Evolutionary conservation across 345 rosid species (phyloP), one percentile per base, ranked within the genome.

Genomic region (Zanthoxylum bungeanum): DNA sequence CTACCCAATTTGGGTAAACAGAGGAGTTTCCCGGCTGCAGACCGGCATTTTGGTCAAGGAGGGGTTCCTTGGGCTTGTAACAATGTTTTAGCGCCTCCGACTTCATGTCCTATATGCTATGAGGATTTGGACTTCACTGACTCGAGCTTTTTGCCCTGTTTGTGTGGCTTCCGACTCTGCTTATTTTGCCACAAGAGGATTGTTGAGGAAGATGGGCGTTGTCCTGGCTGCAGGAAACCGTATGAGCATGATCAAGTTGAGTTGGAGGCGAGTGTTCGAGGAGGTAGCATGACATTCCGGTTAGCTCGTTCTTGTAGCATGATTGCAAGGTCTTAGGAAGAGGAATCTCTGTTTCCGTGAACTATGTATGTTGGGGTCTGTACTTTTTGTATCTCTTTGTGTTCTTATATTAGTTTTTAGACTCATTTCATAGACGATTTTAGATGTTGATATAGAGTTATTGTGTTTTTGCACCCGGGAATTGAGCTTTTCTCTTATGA

Each of bases 171-270:
- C 76, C 86, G 88, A 64, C 92, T 94, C 64, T 94, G 98, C 57
- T 90, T 94, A 63, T 94, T 94, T 81, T 94, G 98, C 80, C 92
- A 94, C 88, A 90, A 92, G 88, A 90, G 91, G 76, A 94, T 94
- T 60, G 89, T 90, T 21, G 93, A 94, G 77, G 94, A 81, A 74
- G 96, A 94, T 80, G 92, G 90, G 19, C 95, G 97, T 46, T 94
- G 98, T 82, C 98, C 98, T 3, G 92, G 94, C 72, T 94, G 97
- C 79, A 87, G 98, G 81, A 89, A 92, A 79, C 89, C 85, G 0
- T 94, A 94, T 51, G 81, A 85, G 64, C 83, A 59, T 59, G 82
- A 85, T 62, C 68, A 81, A n/a, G 60, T 78, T 58, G 86, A 84
- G 73, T 79, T 77, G 3, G 93, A 87, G 86, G 77, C 89, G 16